These are phyloP conservation scores for Spizellomyces punctatus DNA, from an alignment of 192 early-diverging fungal genomes.

Conservation along the genomic window DNA sequence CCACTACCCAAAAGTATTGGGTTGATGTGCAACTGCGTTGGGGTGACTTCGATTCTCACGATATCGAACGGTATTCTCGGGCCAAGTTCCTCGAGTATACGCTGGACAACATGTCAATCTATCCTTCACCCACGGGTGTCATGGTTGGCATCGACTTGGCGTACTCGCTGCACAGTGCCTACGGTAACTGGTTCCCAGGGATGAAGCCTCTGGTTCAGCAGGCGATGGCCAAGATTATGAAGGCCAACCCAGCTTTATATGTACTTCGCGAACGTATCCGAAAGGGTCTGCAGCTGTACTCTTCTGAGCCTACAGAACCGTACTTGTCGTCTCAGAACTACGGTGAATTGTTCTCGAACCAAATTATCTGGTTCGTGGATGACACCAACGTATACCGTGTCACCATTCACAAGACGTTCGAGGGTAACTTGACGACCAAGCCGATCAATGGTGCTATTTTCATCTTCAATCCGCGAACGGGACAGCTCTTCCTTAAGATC, in stretches of 20 bases:
- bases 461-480: constrained; percentile 98
- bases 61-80: constrained; percentile 97
- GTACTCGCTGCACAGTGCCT: constrained; percentile 88
- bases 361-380: constrained; percentile 99
- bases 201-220: constrained; percentile 98
- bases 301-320: constrained; percentile 97
- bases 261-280: constrained; percentile 97
- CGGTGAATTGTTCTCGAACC: constrained; percentile 95
- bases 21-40: constrained; percentile 97
- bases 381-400: constrained; percentile 99
- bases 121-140: constrained; percentile 96
- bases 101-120: constrained; percentile 98
- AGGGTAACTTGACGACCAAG: constrained; percentile 99
- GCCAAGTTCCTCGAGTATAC: constrained; percentile 98
- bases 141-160: constrained; percentile 98
- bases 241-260: constrained; percentile 96
- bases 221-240: constrained; percentile 99
- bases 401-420: constrained; percentile 99
- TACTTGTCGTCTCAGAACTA: constrained; percentile 89
- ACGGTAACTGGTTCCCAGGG: constrained; percentile 98
- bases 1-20: constrained; percentile 97
- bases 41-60: constrained; percentile 99
- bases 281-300: constrained; percentile 98
- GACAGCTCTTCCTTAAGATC: constrained; percentile 98
- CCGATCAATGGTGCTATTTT: constrained; percentile 99